Evolutionary conservation across 2,329 filamentous ascomycete genomes (phyloP).

Genomic region (Aspergillus sp.): DNA sequence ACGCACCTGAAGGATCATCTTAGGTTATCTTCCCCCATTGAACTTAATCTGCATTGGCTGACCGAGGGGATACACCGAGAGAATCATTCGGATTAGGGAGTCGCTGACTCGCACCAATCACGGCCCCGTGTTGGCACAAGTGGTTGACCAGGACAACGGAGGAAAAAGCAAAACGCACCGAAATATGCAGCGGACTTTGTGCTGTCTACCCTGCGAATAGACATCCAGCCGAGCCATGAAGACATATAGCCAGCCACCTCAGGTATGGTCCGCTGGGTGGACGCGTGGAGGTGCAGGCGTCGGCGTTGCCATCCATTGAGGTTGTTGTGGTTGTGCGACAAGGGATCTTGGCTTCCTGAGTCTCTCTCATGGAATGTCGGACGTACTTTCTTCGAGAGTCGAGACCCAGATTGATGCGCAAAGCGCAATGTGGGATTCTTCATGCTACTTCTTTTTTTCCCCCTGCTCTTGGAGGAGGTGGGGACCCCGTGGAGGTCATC

Average conservation of each 20-base stretch:
- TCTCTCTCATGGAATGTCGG: too few species aligned
- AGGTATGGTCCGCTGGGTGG: background rate
- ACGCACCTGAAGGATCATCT: background rate
- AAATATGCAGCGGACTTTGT: background rate
- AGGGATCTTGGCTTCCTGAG: background rate
- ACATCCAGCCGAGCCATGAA: background rate
- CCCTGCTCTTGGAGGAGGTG: background rate
- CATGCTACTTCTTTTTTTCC: too few species aligned
- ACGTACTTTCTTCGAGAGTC: too few species aligned
- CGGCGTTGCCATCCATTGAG: background rate
- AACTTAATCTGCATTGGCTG: constrained; percentile 4
- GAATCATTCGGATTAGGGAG: background rate
- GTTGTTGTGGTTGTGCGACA: background rate
- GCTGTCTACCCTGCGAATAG: background rate
- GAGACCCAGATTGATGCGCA: too few species aligned
- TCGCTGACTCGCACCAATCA: background rate
- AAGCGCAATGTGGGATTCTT: too few species aligned
- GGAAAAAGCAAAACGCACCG: too few species aligned
- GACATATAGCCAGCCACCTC: background rate
- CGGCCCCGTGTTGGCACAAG: background rate
- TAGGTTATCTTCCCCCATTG: constrained; percentile 9
- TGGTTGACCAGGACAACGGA: background rate
- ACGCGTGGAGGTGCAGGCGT: background rate
- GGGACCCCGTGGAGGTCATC: background rate
- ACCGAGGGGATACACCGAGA: background rate